Base-by-base conservation (phyloP, 768 basidiomycete species). In the Pleurotus tuoliensis region DNA sequence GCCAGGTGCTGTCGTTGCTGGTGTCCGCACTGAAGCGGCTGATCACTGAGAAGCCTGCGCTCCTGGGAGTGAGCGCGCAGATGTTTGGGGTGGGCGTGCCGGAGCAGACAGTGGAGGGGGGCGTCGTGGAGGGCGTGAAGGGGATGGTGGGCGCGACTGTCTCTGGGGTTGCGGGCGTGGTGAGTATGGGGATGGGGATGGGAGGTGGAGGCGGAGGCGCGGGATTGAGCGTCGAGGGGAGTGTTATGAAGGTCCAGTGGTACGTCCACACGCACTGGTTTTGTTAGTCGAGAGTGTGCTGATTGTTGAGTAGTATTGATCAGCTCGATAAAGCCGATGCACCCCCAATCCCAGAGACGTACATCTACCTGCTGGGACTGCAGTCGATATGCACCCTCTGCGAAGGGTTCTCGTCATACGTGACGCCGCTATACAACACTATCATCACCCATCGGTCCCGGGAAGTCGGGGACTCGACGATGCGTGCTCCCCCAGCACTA, bases 301-400 rank as follows among this genome's bases (percentile, higher is more conserved):
- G 37, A 58, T 56, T 39, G 40, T 56, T 45, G 51, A 51, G 51
- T 63, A 97, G 95, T 67, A 98, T 99, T 62, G 96, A 99, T 67
- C 97, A 98, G 69, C 83, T 98, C 11, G 96, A 99, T 74, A 99
- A 99, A 69, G 90, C 93, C 0, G 97, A 99, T 62, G 85, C 94
- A 0, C 97, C 97, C 0, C 78, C 84, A 0, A 94, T 98, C 53
- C 96, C 97, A 0, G 97, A 99, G 57, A 80, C 90, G 3, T 98
- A 99, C 67, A 82, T 96, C 60, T 96, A 95, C 66, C 87, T 99
- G 6, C 82, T 99, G 1, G 92, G 86, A 0, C 81, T 97, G 0
- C 94, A 98, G 63, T 94, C 90, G 64, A 78, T 98, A 7, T 81
- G 89, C 25, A 86, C 91, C 0, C 73, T 99, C 2, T 92, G 89